Evolutionary conservation across 306 rosid genomes (phyloP).

Genomic region (Malus fusca): DNA sequence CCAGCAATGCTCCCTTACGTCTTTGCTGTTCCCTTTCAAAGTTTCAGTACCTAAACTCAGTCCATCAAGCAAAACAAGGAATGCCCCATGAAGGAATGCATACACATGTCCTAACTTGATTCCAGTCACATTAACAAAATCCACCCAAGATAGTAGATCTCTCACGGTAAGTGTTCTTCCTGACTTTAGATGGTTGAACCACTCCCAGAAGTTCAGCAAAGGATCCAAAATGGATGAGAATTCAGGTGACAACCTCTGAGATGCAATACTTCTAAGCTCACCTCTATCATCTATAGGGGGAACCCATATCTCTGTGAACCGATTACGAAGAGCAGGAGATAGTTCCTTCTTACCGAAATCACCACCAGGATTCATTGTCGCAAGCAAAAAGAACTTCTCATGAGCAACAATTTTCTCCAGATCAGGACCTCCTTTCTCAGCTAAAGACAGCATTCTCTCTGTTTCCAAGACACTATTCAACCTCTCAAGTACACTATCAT

Average conservation of each 20-base stretch:
- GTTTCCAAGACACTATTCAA: slow-evolving; percentile 92
- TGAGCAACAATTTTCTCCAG: slow-evolving; percentile 67
- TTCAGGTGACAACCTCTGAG: slow-evolving; percentile 46
- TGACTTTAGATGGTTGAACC: slow-evolving; percentile 62
- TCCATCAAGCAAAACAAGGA: slow-evolving; percentile 93
- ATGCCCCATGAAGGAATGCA: slow-evolving; percentile 82
- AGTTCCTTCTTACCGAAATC: slow-evolving; percentile 96
- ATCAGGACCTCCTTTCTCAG: slow-evolving; percentile 85
- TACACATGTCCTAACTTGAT: slow-evolving; percentile 54
- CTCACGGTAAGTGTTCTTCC: slow-evolving; percentile 82
- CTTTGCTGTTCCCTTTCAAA: slow-evolving; percentile 51
- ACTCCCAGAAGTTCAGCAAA: slow-evolving; percentile 78
- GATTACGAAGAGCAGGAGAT: slow-evolving; percentile 82
- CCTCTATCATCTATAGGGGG: slow-evolving; percentile 60
- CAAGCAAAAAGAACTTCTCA: slow-evolving; percentile 67
- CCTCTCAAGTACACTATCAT: slow-evolving; percentile 98
- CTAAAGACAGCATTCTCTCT: slow-evolving; percentile 82
- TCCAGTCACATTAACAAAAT: slow-evolving; percentile 47
- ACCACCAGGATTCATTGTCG: slow-evolving; percentile 99
- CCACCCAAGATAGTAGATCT: slow-evolving; percentile 91
- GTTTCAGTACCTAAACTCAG: slow-evolving; percentile 82
- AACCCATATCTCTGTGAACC: slow-evolving; percentile 99
- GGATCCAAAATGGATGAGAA: slow-evolving; percentile 47
- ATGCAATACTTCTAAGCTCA: slow-evolving; percentile 64
- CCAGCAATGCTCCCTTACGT: slow-evolving; percentile 56